These are phyloP conservation scores for Trichoderma endophyticum DNA, from an alignment of 2,329 filamentous ascomycete species.

Conservation along the genomic window DNA sequence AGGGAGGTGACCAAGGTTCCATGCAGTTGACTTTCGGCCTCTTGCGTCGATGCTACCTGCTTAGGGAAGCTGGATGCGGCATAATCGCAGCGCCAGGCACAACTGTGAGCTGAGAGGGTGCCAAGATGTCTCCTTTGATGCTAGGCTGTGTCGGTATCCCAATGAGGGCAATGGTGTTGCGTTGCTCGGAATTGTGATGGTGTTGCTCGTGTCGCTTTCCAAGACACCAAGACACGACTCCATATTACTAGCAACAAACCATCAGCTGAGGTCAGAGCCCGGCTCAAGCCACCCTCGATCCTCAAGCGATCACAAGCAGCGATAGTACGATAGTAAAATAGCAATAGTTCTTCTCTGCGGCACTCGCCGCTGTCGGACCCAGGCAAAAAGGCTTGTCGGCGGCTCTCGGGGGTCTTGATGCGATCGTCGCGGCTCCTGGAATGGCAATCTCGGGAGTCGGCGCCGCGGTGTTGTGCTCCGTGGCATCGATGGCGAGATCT, in stretches of 20 bases:
- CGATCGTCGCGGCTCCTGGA: slow-evolving; percentile 10
- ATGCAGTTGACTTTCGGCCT: not conserved
- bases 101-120: not conserved
- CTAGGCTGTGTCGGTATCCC: not conserved
- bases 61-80: not conserved
- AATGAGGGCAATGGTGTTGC: not conserved
- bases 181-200: not conserved
- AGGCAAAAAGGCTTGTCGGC: not conserved
- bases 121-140: not conserved
- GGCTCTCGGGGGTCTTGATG: not conserved
- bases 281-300: not conserved
- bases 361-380: not conserved
- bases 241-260: not conserved
- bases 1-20: not conserved
- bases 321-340: not conserved
- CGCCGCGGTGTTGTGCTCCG: slow-evolving; percentile 16
- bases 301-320: not conserved
- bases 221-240: not conserved
- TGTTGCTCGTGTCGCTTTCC: not conserved
- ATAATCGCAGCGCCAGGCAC: not conserved
- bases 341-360: not conserved
- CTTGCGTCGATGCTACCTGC: not conserved
- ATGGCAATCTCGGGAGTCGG: slow-evolving; percentile 9
- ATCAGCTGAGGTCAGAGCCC: slow-evolving; percentile 16
- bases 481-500: slow-evolving; percentile 12